phyloP scores from a whole-genome alignment of 805 yeast genomes.

The Saitoella complicata region DNA sequence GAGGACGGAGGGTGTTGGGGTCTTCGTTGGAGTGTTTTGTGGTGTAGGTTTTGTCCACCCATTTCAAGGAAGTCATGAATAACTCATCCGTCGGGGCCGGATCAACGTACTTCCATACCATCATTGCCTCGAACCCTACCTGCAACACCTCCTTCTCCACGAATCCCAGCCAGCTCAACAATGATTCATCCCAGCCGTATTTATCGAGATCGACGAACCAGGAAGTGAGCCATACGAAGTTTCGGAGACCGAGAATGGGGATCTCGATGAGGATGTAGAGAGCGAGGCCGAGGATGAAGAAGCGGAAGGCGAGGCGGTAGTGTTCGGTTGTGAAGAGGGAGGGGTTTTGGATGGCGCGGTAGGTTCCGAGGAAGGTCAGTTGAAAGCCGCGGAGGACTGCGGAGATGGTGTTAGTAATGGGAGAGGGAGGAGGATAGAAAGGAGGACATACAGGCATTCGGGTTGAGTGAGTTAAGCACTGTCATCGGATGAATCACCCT shows the following conservation, averaged over 20 bases:
- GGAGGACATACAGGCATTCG: too few relatives aligned
- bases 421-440: too few relatives aligned
- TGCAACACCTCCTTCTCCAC: neutral
- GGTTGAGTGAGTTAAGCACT: too few relatives aligned
- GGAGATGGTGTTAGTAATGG: too few relatives aligned
- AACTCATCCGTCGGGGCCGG: neutral
- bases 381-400: neutral
- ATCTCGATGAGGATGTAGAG: neutral
- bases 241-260: neutral
- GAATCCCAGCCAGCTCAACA: neutral
- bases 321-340: neutral
- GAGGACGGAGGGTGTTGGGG: neutral
- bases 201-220: neutral
- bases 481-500: too few relatives aligned
- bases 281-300: neutral
- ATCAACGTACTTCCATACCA: neutral
- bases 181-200: neutral
- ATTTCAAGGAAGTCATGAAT: neutral
- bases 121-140: neutral
- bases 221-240: neutral
- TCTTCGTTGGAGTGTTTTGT: neutral
- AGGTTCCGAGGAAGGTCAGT: neutral
- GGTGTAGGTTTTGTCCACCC: neutral
- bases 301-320: neutral
- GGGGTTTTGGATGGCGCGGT: neutral